Base-by-base conservation (phyloP, 2,329 filamentous ascomycete genomes). In the Trichoderma sp. region DNA sequence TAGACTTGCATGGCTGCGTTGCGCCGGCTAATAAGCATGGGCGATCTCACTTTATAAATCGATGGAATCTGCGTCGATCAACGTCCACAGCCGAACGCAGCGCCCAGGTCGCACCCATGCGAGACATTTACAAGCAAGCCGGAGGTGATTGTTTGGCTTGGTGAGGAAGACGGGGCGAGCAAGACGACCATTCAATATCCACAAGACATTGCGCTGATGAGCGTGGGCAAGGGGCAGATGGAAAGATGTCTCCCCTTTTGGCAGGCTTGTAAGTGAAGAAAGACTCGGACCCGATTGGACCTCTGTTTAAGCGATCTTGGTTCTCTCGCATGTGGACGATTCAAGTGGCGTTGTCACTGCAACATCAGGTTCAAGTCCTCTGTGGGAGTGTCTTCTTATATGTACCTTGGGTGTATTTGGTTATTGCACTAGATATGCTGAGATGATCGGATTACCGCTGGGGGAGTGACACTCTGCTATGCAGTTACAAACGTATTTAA, bases 71-170 rank as follows among this genome's bases (percentile, higher is more conserved):
- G 52, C 14, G 58, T 66, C 37, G 37, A 66, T 49, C 37, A 56
- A 56, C 61, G 18, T 66, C 18, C 13, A 49, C n/a, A 66, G 28
- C 61, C 37, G 37, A 66, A 56, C 37, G 52, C 26, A 51, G 64
- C 64, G 54, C 64, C 26, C 21, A 66, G 21, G 54, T 66, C 8
- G 54, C 54, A 66, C 64, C 51, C 16, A 59, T 37, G 54, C 39
- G 63, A 66, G 54, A 66, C 63, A 66, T 66, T 58, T 51, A 51
- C 28, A 46, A 58, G 39, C n/a, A 51, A 16, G 54, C 21, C 52
- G 7, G 28, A 66, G 26, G 39, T 51, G 2, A 11, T 39, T 5
- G n/a, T 51, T 21, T 59, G 64, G 63, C 54, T 66, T 32, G 54
- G 21, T 24, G 39, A 49, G 51, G 64, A 66, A 28, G 37, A 59